phyloP scores from a whole-genome alignment of 768 basidiomycete species.

The Cubamyces lactineus region DNA sequence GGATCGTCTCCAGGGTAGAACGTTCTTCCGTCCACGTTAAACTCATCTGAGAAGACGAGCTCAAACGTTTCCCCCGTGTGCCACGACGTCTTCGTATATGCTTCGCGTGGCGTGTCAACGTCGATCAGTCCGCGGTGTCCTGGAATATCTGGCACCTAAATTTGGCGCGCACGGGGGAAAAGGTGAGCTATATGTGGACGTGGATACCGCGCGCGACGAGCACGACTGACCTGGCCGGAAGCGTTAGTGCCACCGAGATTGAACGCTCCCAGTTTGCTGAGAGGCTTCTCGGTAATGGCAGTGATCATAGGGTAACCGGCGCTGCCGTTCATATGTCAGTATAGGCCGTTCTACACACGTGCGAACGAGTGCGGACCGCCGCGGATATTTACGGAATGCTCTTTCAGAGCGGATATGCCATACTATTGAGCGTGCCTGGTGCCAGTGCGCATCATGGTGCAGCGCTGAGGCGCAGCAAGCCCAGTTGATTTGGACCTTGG shows the following conservation, averaged over 20 bases:
- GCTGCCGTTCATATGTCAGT: constrained; percentile 25
- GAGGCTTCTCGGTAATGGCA: constrained; percentile 30
- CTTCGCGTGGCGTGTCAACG: constrained; percentile 66
- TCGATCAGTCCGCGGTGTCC: constrained; percentile 75
- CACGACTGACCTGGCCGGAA: constrained; percentile 44
- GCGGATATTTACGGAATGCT: background rate
- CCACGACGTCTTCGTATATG: constrained; percentile 57
- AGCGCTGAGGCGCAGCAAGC: constrained; percentile 3
- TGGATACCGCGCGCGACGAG: background rate
- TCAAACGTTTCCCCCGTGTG: constrained; percentile 55
- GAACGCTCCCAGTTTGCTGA: constrained; percentile 41
- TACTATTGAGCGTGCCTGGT: background rate
- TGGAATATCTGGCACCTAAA: constrained; percentile 33
- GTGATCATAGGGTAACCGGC: constrained; percentile 43
- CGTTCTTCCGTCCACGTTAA: constrained; percentile 75
- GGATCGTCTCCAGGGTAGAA: constrained; percentile 88
- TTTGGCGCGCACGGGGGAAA: background rate
- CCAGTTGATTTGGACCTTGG: background rate
- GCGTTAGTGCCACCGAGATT: constrained; percentile 52
- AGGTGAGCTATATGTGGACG: background rate
- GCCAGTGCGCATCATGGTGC: background rate
- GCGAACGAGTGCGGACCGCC: background rate
- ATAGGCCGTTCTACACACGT: background rate
- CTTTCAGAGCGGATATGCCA: background rate
- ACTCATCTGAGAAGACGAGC: constrained; percentile 89